phyloP scores from a whole-genome alignment of 1,139 yeast species.

The Arxiozyma slooffiae region DNA sequence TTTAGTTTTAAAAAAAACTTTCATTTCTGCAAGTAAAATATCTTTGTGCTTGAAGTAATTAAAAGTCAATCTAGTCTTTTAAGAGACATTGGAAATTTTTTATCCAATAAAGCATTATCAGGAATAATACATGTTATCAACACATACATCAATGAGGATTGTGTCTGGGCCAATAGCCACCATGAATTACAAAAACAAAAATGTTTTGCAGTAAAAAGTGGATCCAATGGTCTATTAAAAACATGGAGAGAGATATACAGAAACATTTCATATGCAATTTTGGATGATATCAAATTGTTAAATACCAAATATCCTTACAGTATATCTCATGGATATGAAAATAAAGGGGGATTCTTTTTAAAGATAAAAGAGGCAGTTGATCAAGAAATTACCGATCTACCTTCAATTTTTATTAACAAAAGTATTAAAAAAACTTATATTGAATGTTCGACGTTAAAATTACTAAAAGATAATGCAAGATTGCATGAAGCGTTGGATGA shows the following conservation, averaged over 20 bases:
- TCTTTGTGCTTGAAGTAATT: slow-evolving; percentile 12
- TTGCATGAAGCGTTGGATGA: slow-evolving; percentile 35
- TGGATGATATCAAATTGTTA: slow-evolving; percentile 22
- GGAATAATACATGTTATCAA: slow-evolving; percentile 27
- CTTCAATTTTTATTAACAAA: slow-evolving; percentile 32
- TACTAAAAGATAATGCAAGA: slow-evolving; percentile 37
- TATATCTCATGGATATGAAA: slow-evolving; percentile 33
- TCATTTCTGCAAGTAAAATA: slow-evolving; percentile 11
- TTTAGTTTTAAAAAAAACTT: slow-evolving; percentile 32
- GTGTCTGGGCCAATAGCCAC: slow-evolving; percentile 35
- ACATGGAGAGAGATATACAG: slow-evolving; percentile 37
- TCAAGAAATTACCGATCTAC: slow-evolving; percentile 17
- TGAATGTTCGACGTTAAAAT: slow-evolving; percentile 37
- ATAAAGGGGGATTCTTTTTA: slow-evolving; percentile 34
- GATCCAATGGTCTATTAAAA: slow-evolving; percentile 39
- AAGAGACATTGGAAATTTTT: slow-evolving; percentile 29
- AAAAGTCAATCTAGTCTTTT: slow-evolving; percentile 17
- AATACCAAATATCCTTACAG: slow-evolving; percentile 20
- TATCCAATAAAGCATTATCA: slow-evolving; percentile 23
- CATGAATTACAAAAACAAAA: slow-evolving; percentile 38
- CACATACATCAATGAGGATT: slow-evolving; percentile 34
- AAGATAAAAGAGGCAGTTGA: slow-evolving; percentile 21
- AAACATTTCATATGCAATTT: slow-evolving; percentile 33
- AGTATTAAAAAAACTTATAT: slow-evolving; percentile 28
- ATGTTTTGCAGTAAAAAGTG: slow-evolving; percentile 38